Conservation (phyloP, 257 asterid genomes). For the Salvia hispanica region DNA sequence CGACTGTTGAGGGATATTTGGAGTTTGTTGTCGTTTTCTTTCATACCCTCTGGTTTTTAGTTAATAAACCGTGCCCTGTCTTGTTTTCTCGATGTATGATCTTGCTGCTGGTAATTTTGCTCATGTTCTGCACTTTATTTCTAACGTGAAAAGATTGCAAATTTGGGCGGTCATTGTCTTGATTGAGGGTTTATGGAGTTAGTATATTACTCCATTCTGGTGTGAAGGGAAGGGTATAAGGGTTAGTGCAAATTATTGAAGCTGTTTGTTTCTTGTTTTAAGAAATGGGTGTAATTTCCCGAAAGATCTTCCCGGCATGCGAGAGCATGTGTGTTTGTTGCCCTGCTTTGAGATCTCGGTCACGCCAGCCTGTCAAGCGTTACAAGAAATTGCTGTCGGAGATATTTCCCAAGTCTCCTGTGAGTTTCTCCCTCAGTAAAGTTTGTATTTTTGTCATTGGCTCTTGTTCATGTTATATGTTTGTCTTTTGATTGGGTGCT, state of each 20-base stretch:
- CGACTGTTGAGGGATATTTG: neutral
- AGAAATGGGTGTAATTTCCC: conserved; percentile 91
- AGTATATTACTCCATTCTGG: neutral
- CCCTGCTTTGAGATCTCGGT: conserved; percentile 96
- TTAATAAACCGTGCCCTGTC: neutral
- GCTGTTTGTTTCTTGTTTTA: neutral
- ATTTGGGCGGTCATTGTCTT: neutral
- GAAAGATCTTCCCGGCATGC: conserved; percentile 94
- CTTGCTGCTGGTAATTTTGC: conserved; percentile 9
- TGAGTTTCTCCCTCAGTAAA: conserved; percentile 43
- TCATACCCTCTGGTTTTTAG: neutral
- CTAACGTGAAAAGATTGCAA: neutral
- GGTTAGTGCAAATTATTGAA: conserved; percentile 11
- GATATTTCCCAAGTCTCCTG: conserved; percentile 87
- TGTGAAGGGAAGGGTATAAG: neutral
- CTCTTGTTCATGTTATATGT: conserved; percentile 2
- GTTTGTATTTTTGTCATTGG: conserved; percentile 2
- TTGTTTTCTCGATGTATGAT: conserved; percentile 16
- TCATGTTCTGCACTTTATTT: conserved; percentile 20
- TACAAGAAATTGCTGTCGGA: conserved; percentile 95
- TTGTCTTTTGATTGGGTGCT: neutral
- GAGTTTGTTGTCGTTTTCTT: conserved; percentile 1
- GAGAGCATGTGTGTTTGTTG: conserved; percentile 99
- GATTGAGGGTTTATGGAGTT: conserved; percentile 19
- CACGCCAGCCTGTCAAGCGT: conserved; percentile 95